Base-by-base conservation (phyloP, 495 filamentous ascomycete genomes). In the Aspergillus affinis region DNA sequence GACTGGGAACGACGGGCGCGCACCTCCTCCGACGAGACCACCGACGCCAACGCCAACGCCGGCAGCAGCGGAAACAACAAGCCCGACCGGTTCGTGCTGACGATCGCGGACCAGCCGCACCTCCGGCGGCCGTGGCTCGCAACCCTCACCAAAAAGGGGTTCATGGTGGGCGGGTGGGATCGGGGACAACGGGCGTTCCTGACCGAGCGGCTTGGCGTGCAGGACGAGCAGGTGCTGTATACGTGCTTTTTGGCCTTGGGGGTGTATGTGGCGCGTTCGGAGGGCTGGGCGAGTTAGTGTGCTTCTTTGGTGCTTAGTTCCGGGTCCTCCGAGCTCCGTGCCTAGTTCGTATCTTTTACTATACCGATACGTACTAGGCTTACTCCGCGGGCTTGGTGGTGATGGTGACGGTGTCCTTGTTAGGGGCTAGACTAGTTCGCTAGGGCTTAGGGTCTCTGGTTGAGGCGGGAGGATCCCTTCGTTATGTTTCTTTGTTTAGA, bases 221-320 rank as follows among this genome's bases (percentile, higher is more conserved):
- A 53, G 47, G 67, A 68, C 15, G 65, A 70, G 10, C 61, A 36
- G 29, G 72, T 62, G 65, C 47, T 78, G 32, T 76, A 72, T 62
- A 75, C 72, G 4, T 58, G 68, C 6, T 61, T 73, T 51, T 61
- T 77, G 26, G 72, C 72, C 13, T 51, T 77, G 56, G 75, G 74
- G 19, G 62, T 70, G 0, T 77, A 69, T 65, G 70, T 76, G 54
- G 73, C 69, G 9, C 61, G 62, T 36, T 61, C 64, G 36, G 74
- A 76, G 60, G 68, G 70, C 0, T 78, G 75, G 75, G 32, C 71
- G 23, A 55, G 54, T 53, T 71, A 47, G 32, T 53, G 18, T 56
- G 29, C 36, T 41, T 6, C 26, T 60, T 48, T 7, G 23, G 12
- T 13, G 6, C 9, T 51, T 12, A 32, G 6, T 32, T 32, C 30